Evolutionary conservation across 805 yeast species (phyloP).

Genomic region (Priceomyces haplophilus): DNA sequence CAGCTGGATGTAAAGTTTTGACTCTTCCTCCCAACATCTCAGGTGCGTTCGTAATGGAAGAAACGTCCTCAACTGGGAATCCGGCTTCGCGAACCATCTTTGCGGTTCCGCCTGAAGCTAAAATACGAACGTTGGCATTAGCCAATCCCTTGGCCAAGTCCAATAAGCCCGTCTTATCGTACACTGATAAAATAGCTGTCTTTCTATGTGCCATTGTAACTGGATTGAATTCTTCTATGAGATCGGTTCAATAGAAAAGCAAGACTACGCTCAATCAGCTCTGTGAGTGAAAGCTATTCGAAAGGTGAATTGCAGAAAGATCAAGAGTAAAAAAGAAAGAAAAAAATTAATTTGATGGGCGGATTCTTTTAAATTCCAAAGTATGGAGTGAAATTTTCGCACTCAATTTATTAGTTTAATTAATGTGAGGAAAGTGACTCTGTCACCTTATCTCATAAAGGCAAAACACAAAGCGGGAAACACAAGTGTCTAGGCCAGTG

Average conservation of each 20-base stretch:
- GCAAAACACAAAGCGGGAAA: too few relatives aligned
- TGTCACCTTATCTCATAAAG: not conserved
- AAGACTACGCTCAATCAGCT: not conserved
- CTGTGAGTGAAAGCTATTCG: not conserved
- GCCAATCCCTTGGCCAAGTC: conserved; percentile 95
- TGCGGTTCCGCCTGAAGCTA: conserved; percentile 98
- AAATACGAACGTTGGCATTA: conserved; percentile 81
- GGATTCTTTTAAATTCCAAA: not conserved
- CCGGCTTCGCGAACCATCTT: conserved; percentile 93
- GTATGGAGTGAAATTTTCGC: conserved; percentile 3
- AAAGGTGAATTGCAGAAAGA: not conserved
- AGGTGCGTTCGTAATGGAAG: conserved; percentile 95
- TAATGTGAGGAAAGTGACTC: conserved; percentile 1
- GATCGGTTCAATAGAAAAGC: not conserved
- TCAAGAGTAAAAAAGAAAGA: not conserved
- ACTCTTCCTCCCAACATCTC: conserved; percentile 99
- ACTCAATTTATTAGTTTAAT: not conserved
- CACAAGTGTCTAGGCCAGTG: too few relatives aligned
- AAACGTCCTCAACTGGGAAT: conserved; percentile 95
- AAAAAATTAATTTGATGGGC: not conserved
- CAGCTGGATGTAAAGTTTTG: conserved; percentile 97
- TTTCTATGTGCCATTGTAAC: conserved; percentile 45
- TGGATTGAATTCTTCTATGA: not conserved
- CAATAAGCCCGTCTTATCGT: conserved; percentile 93
- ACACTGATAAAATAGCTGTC: conserved; percentile 95